Percentiles rank a stretch among this genome's conserved stretches.
Conservation (phyloP, 1,139 yeast species). For the Trichomonascaceae sp. region DNA sequence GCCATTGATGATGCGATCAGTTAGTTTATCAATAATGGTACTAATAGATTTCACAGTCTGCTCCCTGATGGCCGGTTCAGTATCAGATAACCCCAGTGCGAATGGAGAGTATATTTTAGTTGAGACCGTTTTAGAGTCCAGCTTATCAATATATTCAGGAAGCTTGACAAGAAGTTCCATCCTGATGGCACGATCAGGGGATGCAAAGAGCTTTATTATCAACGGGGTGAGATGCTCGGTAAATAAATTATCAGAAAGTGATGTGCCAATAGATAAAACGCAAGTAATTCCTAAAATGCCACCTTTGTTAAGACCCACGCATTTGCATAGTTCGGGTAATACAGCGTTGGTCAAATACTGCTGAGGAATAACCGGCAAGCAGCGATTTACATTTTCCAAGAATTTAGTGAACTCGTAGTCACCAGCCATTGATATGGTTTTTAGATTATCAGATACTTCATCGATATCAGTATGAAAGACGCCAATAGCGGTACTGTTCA, state of each 20-base stretch:
- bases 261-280: conserved; percentile 27
- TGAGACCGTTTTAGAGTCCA: conserved; percentile 54
- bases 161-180: conserved; percentile 60
- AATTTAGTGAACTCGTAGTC: conserved; percentile 49
- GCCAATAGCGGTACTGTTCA: conserved; percentile 16
- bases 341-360: conserved; percentile 37
- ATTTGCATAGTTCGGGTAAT: conserved; percentile 59
- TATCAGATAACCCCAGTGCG: conserved; percentile 76
- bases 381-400: conserved; percentile 28
- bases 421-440: conserved; percentile 46
- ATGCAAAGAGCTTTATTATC: conserved; percentile 53
- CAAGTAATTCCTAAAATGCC: conserved; percentile 23
- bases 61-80: conserved; percentile 73
- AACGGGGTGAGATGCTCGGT: conserved; percentile 53
- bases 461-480: conserved; percentile 45
- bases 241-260: conserved; percentile 3
- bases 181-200: conserved; percentile 73
- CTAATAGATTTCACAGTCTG: conserved; percentile 72
- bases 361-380: conserved; percentile 60
- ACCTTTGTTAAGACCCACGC: conserved; percentile 29
- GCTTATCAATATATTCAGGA: conserved; percentile 46
- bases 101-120: conserved; percentile 62
- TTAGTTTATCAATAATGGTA: conserved; percentile 54
- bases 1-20: conserved; percentile 79
- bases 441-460: conserved; percentile 43